A percentile compares a stretch with the other conserved stretches of the same genome.
Conservation (phyloP, 805 yeast species). For the Brettanomyces custersianus region DNA sequence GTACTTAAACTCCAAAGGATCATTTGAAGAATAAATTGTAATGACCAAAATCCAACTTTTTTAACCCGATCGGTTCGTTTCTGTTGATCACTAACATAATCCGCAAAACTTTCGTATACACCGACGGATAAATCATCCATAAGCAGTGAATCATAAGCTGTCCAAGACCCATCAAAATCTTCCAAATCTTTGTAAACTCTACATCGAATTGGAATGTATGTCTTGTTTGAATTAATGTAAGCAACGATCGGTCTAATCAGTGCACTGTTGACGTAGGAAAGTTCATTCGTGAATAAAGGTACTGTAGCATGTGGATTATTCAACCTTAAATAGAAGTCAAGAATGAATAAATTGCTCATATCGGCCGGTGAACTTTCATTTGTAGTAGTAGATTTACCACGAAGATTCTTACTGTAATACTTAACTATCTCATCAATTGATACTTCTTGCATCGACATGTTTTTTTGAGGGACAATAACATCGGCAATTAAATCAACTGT, state of each 20-base stretch:
- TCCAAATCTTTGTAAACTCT: slow-evolving; percentile 66
- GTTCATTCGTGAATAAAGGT: slow-evolving; percentile 78
- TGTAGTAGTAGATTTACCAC: background rate
- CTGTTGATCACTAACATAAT: slow-evolving; percentile 83
- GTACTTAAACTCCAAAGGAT: slow-evolving; percentile 78
- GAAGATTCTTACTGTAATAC: slow-evolving; percentile 6
- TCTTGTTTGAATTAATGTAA: slow-evolving; percentile 82
- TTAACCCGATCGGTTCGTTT: slow-evolving; percentile 60
- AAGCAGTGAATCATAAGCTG: slow-evolving; percentile 78
- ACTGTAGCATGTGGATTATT: slow-evolving; percentile 84
- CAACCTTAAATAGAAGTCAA: slow-evolving; percentile 72
- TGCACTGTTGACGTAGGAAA: slow-evolving; percentile 89
- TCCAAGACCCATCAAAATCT: slow-evolving; percentile 96
- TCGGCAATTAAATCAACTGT: slow-evolving; percentile 92
- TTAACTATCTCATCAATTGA: slow-evolving; percentile 39
- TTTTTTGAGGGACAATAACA: slow-evolving; percentile 59
- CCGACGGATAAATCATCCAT: slow-evolving; percentile 89
- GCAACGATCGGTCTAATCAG: slow-evolving; percentile 91
- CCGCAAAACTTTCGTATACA: slow-evolving; percentile 84
- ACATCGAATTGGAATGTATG: slow-evolving; percentile 82
- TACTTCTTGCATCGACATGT: slow-evolving; percentile 32
- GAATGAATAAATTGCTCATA: slow-evolving; percentile 37
- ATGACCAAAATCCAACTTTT: slow-evolving; percentile 88
- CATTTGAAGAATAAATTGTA: slow-evolving; percentile 76
- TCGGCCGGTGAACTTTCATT: slow-evolving; percentile 5